Base-by-base conservation (phyloP, 768 basidiomycete genomes). In the Lentinula guzmanii region DNA sequence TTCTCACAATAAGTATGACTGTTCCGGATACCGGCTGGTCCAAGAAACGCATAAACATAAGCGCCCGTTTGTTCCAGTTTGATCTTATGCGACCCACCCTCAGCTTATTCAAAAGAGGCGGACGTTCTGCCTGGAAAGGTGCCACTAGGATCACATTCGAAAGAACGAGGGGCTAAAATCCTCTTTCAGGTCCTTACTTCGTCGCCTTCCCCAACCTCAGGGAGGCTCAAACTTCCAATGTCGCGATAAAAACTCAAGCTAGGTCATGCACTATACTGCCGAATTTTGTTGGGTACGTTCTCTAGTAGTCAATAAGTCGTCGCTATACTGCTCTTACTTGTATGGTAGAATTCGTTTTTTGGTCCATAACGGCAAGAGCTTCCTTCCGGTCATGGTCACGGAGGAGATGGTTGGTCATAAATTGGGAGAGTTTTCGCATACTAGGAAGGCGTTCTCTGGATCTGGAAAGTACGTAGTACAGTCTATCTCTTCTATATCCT, bases 331-430 rank as follows among this genome's bases (percentile, higher is more conserved):
- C 21, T 41, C 15, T 41, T 16, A 57, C 15, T 43, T 28, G 2
- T 21, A 43, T 35, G 4, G 3, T 69, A 95, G 94, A 3, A 77
- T 95, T 39, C 85, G 86, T 42, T 98, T 99, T 72, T 76, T 91
- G 73, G 93, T 99, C 2, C 95, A 99, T 75, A 98, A 98, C 66
- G 96, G 96, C 39, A 93, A 88, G 74, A 85, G 92, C 67, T 96
- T 93, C 72, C 61, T 88, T 4, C 95, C 95, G 0, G 89, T 99
- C 43, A 74, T 81, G 48, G 81, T 99, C 65, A 94, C 91, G 3
- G 93, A 95, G 71, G 96, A 98, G 72, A 98, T 98, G 96, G 93
- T 99, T 1, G 96, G 96, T 0, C 95, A 99, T 72, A 99, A 99
- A 73, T 75, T 98, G 57, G 96, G 96, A 58, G 95, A 98, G 79